Evolutionary conservation across 1,139 yeast species (phyloP).

Genomic region (Taphrina flavorubra): DNA sequence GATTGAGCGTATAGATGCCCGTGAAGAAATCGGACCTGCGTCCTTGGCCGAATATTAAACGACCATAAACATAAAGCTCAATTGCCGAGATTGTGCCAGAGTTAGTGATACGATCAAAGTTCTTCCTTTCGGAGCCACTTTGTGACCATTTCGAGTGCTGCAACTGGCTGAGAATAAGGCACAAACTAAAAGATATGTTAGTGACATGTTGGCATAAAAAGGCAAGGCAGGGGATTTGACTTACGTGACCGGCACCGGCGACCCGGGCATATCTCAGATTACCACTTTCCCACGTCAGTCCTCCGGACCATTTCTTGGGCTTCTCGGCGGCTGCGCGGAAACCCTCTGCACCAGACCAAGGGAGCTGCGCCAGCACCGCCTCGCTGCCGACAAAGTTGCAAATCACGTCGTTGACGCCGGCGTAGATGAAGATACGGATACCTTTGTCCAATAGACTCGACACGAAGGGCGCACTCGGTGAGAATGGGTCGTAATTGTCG

Average conservation of each 20-base stretch:
- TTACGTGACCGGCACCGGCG: slow-evolving; percentile 65
- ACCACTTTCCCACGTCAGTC: slow-evolving; percentile 51
- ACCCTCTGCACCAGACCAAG: slow-evolving; percentile 60
- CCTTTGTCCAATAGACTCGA: slow-evolving; percentile 54
- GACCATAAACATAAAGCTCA: no score
- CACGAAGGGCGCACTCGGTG: slow-evolving; percentile 41
- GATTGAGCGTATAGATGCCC: no score
- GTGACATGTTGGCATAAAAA: background rate
- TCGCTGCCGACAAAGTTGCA: slow-evolving; percentile 89
- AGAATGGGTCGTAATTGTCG: slow-evolving; percentile 13
- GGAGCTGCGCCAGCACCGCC: slow-evolving; percentile 74
- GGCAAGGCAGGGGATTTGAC: background rate
- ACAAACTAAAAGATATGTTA: slow-evolving; percentile 53
- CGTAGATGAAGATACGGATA: slow-evolving; percentile 77
- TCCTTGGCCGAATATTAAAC: no score
- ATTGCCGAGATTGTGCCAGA: no score
- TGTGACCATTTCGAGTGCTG: slow-evolving; percentile 75
- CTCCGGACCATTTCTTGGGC: slow-evolving; percentile 53
- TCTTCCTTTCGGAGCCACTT: slow-evolving; percentile 59
- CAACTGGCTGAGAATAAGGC: slow-evolving; percentile 80
- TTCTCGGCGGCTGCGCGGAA: slow-evolving; percentile 53
- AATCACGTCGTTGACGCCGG: slow-evolving; percentile 87
- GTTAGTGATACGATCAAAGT: background rate
- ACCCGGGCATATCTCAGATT: slow-evolving; percentile 68
- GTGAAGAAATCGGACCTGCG: no score